Percentiles rank a stretch among this genome's conserved stretches.
Conservation (phyloP, 2,329 filamentous ascomycete species). For the Alternaria sp. region DNA sequence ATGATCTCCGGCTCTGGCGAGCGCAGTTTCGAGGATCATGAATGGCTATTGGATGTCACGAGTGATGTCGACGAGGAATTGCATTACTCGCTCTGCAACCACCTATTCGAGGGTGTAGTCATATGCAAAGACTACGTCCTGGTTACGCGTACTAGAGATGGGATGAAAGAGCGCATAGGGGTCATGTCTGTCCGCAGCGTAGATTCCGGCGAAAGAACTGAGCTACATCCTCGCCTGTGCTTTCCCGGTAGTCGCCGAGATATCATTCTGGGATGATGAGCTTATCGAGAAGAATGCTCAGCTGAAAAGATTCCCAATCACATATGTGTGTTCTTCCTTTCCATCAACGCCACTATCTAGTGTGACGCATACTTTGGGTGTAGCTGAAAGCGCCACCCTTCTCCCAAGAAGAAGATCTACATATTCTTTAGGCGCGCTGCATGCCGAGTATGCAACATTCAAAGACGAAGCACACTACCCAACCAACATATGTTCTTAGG, state of each 20-base stretch:
- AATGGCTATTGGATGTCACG: background rate
- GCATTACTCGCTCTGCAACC: background rate
- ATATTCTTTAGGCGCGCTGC: background rate
- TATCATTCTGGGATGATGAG: background rate
- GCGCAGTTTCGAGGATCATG: background rate
- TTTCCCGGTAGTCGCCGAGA: background rate
- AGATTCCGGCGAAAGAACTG: background rate
- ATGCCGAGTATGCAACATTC: background rate
- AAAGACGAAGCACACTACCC: background rate
- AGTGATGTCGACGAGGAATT: background rate
- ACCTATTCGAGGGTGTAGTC: background rate
- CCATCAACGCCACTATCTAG: background rate
- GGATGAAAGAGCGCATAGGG: background rate
- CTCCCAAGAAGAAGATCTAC: background rate
- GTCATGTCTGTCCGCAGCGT: background rate
- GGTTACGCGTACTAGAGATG: background rate
- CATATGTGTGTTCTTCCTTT: background rate
- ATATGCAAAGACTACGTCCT: background rate
- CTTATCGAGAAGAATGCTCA: background rate
- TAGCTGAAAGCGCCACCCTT: background rate
- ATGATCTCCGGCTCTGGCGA: background rate
- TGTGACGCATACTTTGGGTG: background rate
- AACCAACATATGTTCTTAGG: background rate
- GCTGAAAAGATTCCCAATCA: background rate
- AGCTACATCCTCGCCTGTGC: background rate